phyloP scores from a whole-genome alignment of 768 basidiomycete species.

The Hortiboletus flavorubellus region DNA sequence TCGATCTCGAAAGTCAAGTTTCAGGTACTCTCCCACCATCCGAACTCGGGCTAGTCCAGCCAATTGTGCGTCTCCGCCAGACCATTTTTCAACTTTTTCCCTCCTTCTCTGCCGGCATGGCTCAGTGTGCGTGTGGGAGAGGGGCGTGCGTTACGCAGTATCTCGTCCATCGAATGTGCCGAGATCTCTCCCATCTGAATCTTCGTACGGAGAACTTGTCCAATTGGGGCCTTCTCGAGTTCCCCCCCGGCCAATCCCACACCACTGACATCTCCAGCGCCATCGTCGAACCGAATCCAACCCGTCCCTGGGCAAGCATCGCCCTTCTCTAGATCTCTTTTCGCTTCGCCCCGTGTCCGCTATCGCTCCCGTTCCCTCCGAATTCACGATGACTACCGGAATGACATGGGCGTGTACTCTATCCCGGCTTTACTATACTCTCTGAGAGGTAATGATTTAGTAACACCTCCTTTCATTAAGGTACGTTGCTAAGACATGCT shows the following conservation, averaged over 20 bases:
- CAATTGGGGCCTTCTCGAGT: conserved; percentile 21
- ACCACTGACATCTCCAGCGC: conserved; percentile 30
- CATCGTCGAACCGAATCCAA: conserved; percentile 30
- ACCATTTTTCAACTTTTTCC: conserved; percentile 15
- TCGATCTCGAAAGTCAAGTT: conserved; percentile 36
- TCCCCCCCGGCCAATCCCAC: conserved; percentile 29
- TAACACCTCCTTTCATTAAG: conserved; percentile 36
- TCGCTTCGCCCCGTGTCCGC: conserved; percentile 20
- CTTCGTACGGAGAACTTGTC: conserved; percentile 28
- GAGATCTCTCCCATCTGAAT: conserved; percentile 25
- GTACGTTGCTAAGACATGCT: conserved; percentile 36
- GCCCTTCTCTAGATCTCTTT: conserved; percentile 27
- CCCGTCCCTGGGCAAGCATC: conserved; percentile 21
- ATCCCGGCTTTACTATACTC: conserved; percentile 34
- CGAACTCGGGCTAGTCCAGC: conserved; percentile 25
- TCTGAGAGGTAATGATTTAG: conserved; percentile 37
- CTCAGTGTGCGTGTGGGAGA: conserved; percentile 17
- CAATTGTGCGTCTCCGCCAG: conserved; percentile 20
- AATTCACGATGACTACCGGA: conserved; percentile 34
- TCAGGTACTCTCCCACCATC: conserved; percentile 34
- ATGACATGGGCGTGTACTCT: conserved; percentile 32
- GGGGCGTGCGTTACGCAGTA: conserved; percentile 16
- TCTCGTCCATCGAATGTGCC: conserved; percentile 15
- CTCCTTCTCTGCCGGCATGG: conserved; percentile 22
- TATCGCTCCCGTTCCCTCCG: conserved; percentile 29